These are phyloP conservation scores for Microcos paniculata DNA, from an alignment of 345 rosid genomes.

Conservation along the genomic window DNA sequence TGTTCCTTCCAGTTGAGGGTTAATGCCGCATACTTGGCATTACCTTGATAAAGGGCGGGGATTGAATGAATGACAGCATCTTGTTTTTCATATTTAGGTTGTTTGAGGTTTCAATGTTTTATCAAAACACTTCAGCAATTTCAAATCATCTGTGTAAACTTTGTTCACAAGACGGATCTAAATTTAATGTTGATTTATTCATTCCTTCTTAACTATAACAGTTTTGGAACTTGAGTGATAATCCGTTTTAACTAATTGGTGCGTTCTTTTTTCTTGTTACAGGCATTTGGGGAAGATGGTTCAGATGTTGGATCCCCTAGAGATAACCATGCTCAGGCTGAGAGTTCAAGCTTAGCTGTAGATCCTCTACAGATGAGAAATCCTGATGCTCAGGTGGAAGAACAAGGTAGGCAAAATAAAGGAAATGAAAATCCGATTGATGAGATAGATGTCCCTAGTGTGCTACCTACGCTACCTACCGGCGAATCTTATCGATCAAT, in stretches of 20 bases:
- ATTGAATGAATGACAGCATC: slow-evolving; percentile 1
- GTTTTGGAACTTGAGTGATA: not conserved
- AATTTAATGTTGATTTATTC: not conserved
- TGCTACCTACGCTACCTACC: slow-evolving; percentile 44
- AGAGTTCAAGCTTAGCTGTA: slow-evolving; percentile 41
- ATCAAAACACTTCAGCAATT: not conserved
- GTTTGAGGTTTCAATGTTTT: not conserved
- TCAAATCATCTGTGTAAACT: not conserved
- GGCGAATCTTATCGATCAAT: slow-evolving; percentile 73
- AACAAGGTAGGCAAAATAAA: slow-evolving; percentile 49
- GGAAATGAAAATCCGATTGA: slow-evolving; percentile 50
- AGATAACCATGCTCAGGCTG: slow-evolving; percentile 41
- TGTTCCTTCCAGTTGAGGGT: not conserved
- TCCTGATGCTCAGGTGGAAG: slow-evolving; percentile 48
- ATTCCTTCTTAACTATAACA: not conserved
- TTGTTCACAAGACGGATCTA: not conserved
- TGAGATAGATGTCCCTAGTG: slow-evolving; percentile 45
- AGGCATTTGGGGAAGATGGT: slow-evolving; percentile 90
- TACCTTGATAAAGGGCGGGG: not conserved
- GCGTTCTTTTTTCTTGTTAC: slow-evolving; percentile 25
- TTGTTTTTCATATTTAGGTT: not conserved
- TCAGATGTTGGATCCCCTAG: slow-evolving; percentile 73
- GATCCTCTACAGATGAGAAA: slow-evolving; percentile 45
- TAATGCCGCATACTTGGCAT: not conserved
- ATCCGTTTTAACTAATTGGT: slow-evolving; percentile 4